phyloP scores from a whole-genome alignment of 768 basidiomycete genomes.

The Cyclocybe cylindracea region DNA sequence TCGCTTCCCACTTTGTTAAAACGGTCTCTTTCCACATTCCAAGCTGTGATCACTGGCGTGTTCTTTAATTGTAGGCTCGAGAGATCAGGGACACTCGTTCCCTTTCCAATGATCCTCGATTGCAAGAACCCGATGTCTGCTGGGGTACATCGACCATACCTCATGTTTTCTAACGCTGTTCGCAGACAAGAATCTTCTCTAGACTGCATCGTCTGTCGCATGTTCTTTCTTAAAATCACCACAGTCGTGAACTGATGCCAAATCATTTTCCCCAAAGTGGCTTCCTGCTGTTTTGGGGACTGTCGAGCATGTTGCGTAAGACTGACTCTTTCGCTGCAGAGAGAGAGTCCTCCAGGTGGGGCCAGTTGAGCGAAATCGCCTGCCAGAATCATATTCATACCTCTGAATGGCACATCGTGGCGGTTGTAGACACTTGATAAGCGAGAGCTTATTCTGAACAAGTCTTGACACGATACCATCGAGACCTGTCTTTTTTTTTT shows the following conservation, averaged over 20 bases:
- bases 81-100: too few species aligned
- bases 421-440: too few species aligned
- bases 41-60: constrained; percentile 32
- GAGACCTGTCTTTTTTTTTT: too few species aligned
- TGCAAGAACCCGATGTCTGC: constrained; percentile 27
- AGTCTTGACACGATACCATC: constrained; percentile 35
- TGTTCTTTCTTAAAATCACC: constrained; percentile 33
- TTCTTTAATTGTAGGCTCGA: too few species aligned
- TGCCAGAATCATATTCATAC: too few species aligned
- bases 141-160: too few species aligned
- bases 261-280: too few species aligned
- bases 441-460: constrained; percentile 32
- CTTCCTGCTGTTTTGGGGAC: too few species aligned
- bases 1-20: constrained; percentile 25
- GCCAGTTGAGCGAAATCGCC: constrained; percentile 40
- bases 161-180: constrained; percentile 20
- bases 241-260: constrained; percentile 33
- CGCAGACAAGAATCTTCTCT: constrained; percentile 15
- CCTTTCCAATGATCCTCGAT: constrained; percentile 30
- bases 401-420: too few species aligned
- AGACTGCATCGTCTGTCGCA: constrained; percentile 22
- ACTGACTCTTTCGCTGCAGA: constrained; percentile 24
- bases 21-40: too few species aligned
- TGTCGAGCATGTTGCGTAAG: too few species aligned
- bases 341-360: constrained; percentile 18